phyloP scores from a whole-genome alignment of 139 green algal species.

The Volvox africanus region DNA sequence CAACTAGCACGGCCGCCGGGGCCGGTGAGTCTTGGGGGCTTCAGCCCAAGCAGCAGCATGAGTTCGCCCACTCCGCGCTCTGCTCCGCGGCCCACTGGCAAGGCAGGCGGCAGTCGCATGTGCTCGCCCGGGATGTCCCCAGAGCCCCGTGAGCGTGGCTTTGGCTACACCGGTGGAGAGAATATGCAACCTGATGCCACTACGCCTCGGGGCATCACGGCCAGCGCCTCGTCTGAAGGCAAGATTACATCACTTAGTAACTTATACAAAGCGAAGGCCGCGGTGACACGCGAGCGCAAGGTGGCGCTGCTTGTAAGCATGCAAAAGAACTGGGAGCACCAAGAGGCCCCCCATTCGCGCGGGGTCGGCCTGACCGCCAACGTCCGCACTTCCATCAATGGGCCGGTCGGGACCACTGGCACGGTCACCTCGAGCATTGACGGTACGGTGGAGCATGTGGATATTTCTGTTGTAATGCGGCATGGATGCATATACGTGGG shows the following conservation, averaged over 20 bases:
- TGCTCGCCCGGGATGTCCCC: background rate
- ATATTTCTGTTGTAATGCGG: too few relatives aligned
- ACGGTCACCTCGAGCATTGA: slow-evolving; percentile 17
- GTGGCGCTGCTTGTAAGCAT: slow-evolving; percentile 48
- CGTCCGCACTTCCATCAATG: background rate
- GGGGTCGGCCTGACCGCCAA: background rate
- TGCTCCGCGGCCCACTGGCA: background rate
- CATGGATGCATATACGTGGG: too few relatives aligned
- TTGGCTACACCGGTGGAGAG: background rate
- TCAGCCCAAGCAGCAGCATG: slow-evolving; percentile 4
- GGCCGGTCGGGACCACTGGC: background rate
- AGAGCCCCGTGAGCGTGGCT: background rate
- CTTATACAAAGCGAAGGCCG: slow-evolving; percentile 49
- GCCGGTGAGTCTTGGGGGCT: background rate
- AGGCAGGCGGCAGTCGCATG: background rate
- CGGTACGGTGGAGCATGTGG: background rate
- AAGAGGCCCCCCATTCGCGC: background rate
- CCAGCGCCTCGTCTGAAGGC: background rate
- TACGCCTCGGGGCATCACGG: too few relatives aligned
- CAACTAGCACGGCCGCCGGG: background rate
- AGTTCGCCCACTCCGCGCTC: background rate
- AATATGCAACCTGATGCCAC: slow-evolving; percentile 1
- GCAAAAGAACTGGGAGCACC: slow-evolving; percentile 41
- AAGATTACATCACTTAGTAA: slow-evolving; percentile 14
- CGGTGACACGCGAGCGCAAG: slow-evolving; percentile 43